Percentiles rank a stretch among this genome's conserved stretches.
These are phyloP conservation scores for Neofusicoccum sp. DNA, from an alignment of 2,329 filamentous ascomycete genomes.

Conservation along the genomic window DNA sequence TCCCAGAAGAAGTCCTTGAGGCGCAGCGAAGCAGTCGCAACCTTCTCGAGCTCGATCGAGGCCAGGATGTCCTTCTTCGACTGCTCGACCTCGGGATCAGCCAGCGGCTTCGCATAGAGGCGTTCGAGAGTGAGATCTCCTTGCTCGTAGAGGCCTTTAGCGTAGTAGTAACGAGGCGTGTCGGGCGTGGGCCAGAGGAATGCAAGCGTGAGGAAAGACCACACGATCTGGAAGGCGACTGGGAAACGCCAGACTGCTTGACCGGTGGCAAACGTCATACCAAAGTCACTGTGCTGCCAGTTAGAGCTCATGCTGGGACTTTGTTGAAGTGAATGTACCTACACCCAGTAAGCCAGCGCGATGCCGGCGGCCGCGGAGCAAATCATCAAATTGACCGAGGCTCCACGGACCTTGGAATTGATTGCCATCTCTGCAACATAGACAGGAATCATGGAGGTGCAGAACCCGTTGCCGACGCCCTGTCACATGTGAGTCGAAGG, in stretches of 20 bases:
- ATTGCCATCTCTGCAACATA: constrained; percentile 34
- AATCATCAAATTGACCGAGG: constrained; percentile 31
- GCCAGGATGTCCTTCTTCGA: constrained; percentile 26
- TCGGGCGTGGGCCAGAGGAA: constrained; percentile 28
- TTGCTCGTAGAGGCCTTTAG: constrained; percentile 23
- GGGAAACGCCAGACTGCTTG: constrained; percentile 35
- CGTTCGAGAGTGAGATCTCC: constrained; percentile 27
- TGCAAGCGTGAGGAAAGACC: constrained; percentile 25
- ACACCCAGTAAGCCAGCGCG: constrained; percentile 35
- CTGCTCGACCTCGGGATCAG: constrained; percentile 20
- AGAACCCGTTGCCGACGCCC: constrained; percentile 35
- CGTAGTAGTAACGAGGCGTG: constrained; percentile 32
- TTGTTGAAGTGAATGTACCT: constrained; percentile 2
- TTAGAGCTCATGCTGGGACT: neutral
- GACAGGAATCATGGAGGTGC: constrained; percentile 30
- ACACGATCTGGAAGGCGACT: constrained; percentile 32
- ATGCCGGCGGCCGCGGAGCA: constrained; percentile 27
- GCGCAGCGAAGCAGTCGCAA: constrained; percentile 20
- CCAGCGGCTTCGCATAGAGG: constrained; percentile 20
- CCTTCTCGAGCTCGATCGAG: constrained; percentile 22
- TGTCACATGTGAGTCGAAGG: constrained; percentile 5
- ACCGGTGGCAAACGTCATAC: constrained; percentile 29
- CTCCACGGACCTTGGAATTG: constrained; percentile 27
- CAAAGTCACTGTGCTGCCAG: constrained; percentile 28
- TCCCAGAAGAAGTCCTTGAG: constrained; percentile 26